Base-by-base conservation (phyloP, 1,284 basidiomycete genomes). In the Mycena sp. region DNA sequence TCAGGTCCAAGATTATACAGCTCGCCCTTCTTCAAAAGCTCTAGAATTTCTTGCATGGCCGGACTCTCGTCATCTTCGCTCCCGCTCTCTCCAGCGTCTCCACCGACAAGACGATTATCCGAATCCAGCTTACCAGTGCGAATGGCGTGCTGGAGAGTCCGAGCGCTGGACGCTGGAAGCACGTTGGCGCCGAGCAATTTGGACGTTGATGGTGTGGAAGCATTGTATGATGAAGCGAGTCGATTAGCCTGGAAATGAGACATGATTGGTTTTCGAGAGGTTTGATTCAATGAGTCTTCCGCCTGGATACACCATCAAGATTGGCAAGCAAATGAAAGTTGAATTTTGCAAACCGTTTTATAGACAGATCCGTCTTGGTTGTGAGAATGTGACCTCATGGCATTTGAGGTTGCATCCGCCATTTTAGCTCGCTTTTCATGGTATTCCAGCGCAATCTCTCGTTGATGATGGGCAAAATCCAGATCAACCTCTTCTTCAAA, bases 401-500 rank as follows among this genome's bases (percentile, higher is more conserved):
- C 85, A 40, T 78, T 77, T 12, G 82, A 77, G 38, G 84, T 82
- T 49, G 83, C 83, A 32, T 82, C 76, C 0, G 86, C 85, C 48
- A 92, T 81, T 14, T 77, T 79, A 19, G 76, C 77, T 53, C 89
- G 85, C 71, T 87, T 88, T 66, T 82, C 77, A 71, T 89, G 82
- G 71, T 93, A 92, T 63, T 86, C 86, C 38, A 92, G 71, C n/a
- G 88, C 87, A 64, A 92, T 82, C 72, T 92, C 90, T 29, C 90
- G 86, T 65, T 92, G 89, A 69, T 89, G 87, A 50, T 79, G 83
- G 25, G 85, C 88, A 57, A 78, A 81, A 68, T 91, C 86, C 40
- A 87, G 75, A 65, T 89, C 87, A 21, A 79, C 79, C 48, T 81
- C 83, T 41, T 85, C 83, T 50, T 35, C 67, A 16, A 66, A 37